Evolutionary conservation across 1,284 basidiomycete species (phyloP), one percentile per base, ranked within the genome.

Genomic region (Athelia psychrophila): DNA sequence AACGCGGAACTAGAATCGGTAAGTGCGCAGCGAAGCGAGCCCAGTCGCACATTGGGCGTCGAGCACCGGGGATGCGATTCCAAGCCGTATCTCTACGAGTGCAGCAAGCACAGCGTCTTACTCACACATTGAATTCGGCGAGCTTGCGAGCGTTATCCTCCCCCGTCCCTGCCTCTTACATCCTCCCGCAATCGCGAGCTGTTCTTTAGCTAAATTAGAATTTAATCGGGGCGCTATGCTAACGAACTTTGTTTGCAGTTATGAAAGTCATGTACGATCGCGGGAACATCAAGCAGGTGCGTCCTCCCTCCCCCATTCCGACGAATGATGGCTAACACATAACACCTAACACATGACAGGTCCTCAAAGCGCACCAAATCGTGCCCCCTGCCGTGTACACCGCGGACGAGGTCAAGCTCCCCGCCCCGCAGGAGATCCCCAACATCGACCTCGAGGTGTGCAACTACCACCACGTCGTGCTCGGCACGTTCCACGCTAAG

Each of bases 401-500:
- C 42, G 61, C 64, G 2, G 69, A 73, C 6, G 76, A 73, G 35
- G 74, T 89, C 23, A 77, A 80, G 50, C 65, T 89, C 0, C 86
- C 87, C 1, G 64, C 62, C 27, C 68, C 73, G 33, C 73, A 79
- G 13, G 81, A 88, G 49, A 79, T 89, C 33, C 80, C 79, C 1
- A 79, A 84, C 51, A 65, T 89, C 25, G 73, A 82, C 38, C 70
- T 89, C 50, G 78, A 89, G 62, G 79, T 86, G 33, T 71, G 88
- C 47, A 75, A 78, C 57, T 79, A 69, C 52, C 74, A 76, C 53
- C 66, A 64, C 22, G 83, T 84, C 1, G 57, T 84, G 18, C 69
- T 87, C 47, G 88, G 87, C 27, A 91, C 88, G 0, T 92, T 91
- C 68, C 90, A 92, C 60, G 82, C 84, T 44, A 91, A 92, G 64